phyloP scores from a whole-genome alignment of 148 eudicot species.

The Diospyros kaki region DNA sequence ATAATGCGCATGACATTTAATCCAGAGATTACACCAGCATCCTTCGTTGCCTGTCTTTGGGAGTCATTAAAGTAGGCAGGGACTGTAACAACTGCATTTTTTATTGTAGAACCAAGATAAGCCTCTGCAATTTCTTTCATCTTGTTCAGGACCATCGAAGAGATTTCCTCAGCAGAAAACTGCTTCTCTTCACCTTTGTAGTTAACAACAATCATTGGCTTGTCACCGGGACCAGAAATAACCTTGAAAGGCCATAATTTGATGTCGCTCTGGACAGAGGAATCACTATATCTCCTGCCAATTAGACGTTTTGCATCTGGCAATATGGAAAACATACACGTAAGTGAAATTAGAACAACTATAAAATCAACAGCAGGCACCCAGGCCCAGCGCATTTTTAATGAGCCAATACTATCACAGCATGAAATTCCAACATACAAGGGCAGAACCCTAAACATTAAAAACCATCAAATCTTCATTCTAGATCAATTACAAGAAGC shows the following conservation, averaged over 20 bases:
- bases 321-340: not conserved
- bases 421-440: too few species aligned
- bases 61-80: conserved; percentile 20
- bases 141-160: conserved; percentile 13
- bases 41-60: conserved; percentile 15
- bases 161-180: conserved; percentile 18
- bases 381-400: too few species aligned
- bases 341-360: not conserved
- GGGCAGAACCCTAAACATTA: too few species aligned
- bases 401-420: too few species aligned
- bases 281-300: conserved; percentile 16
- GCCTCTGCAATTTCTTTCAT: conserved; percentile 20
- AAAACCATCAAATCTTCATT: too few species aligned
- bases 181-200: conserved; percentile 19
- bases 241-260: conserved; percentile 19
- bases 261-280: conserved; percentile 11
- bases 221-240: conserved; percentile 14
- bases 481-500: too few species aligned
- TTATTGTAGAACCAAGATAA: conserved; percentile 8
- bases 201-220: conserved; percentile 18
- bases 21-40: conserved; percentile 17
- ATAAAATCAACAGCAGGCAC: not conserved
- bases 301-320: conserved; percentile 20
- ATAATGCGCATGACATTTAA: conserved; percentile 18
- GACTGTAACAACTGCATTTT: conserved; percentile 19